phyloP scores from a whole-genome alignment of 1,284 basidiomycete species.

The Fistulinella cinereoalba region DNA sequence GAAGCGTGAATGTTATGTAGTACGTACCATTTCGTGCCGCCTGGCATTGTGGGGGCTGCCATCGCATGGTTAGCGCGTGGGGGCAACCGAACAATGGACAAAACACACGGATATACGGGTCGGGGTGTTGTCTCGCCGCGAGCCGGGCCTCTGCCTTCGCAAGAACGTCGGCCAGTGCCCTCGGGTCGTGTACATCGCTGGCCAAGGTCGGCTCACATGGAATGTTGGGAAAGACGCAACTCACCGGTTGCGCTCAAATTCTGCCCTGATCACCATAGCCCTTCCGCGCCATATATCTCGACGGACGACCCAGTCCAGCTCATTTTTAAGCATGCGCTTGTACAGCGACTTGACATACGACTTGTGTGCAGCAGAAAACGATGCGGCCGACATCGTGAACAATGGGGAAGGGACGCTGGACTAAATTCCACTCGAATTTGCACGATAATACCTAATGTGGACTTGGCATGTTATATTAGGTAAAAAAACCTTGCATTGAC shows the following conservation, averaged over 20 bases:
- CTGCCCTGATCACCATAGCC: conserved; percentile 83
- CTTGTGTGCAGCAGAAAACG: conserved; percentile 78
- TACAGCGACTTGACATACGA: conserved; percentile 92
- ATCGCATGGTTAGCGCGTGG: conserved; percentile 2
- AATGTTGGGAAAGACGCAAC: conserved; percentile 25
- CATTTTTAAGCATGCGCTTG: conserved; percentile 80
- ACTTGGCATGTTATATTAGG: conserved; percentile 1
- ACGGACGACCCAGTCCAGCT: conserved; percentile 85
- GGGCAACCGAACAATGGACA: not conserved
- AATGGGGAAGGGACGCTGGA: not conserved
- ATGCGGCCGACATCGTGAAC: conserved; percentile 43
- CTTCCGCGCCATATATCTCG: conserved; percentile 83
- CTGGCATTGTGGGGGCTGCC: conserved; percentile 72
- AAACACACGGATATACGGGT: conserved; percentile 82
- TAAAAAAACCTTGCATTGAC: not conserved
- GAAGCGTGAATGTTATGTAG: not conserved
- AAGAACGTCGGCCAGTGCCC: conserved; percentile 78
- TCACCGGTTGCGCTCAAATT: conserved; percentile 90
- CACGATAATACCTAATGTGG: conserved; percentile 16
- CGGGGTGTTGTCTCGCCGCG: conserved; percentile 72
- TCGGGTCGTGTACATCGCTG: conserved; percentile 85
- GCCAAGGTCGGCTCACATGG: not conserved
- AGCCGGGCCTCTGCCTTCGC: conserved; percentile 80
- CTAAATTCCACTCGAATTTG: conserved; percentile 4
- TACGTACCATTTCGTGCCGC: conserved; percentile 86